phyloP scores from a whole-genome alignment of 257 asterid genomes.

The Leptodermis oblonga region DNA sequence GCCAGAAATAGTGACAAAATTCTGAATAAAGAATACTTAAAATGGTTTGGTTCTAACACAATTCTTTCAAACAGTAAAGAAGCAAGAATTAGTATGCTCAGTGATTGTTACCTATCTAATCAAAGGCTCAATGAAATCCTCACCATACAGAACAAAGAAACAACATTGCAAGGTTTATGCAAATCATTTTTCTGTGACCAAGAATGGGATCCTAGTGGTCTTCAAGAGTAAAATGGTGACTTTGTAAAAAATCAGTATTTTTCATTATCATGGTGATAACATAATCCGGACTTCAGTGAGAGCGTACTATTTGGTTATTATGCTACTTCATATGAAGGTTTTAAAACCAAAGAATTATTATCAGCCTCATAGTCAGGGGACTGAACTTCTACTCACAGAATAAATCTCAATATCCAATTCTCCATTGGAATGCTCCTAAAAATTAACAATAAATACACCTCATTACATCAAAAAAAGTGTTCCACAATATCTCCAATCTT shows the following conservation, averaged over 20 bases:
- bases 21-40: neutral
- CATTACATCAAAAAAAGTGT: neutral
- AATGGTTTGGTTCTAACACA: too few species aligned
- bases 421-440: neutral
- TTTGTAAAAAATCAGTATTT: neutral
- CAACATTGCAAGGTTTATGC: neutral
- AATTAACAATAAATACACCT: neutral
- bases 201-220: neutral
- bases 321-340: neutral
- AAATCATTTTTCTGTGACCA: neutral
- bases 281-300: neutral
- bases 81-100: neutral
- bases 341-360: neutral
- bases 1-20: neutral
- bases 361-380: neutral
- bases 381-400: neutral
- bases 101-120: neutral
- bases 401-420: neutral
- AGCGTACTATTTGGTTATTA: neutral
- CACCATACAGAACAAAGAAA: neutral
- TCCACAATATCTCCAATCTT: neutral
- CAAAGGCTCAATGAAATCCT: neutral
- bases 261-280: neutral
- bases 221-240: neutral
- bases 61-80: neutral